Evolutionary conservation across 1,284 basidiomycete species (phyloP).

Genomic region (Violaceomyces palustris): DNA sequence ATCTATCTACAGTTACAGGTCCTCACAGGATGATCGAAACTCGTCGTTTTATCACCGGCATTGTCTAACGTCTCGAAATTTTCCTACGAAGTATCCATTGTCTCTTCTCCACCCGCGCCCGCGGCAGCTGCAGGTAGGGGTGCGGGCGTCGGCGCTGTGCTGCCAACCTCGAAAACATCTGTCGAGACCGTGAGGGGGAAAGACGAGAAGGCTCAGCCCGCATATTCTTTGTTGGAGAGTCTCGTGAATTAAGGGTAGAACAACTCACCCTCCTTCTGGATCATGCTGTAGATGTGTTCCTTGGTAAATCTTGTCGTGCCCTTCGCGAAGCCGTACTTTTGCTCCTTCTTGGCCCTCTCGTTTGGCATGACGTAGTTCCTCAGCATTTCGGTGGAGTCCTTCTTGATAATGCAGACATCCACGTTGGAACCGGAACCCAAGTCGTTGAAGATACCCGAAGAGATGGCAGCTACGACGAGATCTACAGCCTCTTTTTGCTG

Average conservation of each 20-base stretch:
- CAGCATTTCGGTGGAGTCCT: constrained; percentile 43
- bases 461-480: constrained; percentile 80
- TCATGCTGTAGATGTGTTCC: constrained; percentile 47
- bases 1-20: no score
- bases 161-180: constrained; percentile 38
- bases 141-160: constrained; percentile 1
- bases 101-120: constrained; percentile 14
- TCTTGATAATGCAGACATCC: constrained; percentile 82
- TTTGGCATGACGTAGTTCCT: constrained; percentile 49
- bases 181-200: background rate
- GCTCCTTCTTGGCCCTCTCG: constrained; percentile 48
- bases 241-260: background rate
- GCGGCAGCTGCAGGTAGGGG: constrained; percentile 5
- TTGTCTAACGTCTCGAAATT: no score
- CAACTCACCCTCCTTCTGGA: constrained; percentile 61
- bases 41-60: no score
- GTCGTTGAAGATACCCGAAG: constrained; percentile 98
- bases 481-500: constrained; percentile 76
- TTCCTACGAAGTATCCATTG: constrained; percentile 34
- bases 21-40: no score
- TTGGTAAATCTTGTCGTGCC: constrained; percentile 66
- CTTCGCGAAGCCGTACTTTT: constrained; percentile 58
- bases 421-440: constrained; percentile 95
- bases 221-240: background rate
- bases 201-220: background rate